Base-by-base conservation (phyloP, 148 eudicot genomes). In the Tetragonia tetragonoides region DNA sequence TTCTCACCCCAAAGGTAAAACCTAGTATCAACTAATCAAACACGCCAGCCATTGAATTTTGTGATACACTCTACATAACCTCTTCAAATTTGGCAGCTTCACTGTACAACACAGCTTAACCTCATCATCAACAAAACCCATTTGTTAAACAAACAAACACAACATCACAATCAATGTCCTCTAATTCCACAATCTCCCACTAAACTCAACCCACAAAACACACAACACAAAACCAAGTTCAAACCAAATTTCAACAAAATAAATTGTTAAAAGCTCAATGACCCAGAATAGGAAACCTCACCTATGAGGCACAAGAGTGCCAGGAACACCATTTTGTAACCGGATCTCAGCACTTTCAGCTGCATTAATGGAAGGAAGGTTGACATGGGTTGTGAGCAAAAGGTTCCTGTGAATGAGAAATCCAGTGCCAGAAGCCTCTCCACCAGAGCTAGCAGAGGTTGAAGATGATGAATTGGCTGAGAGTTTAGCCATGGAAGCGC, bases 261-360 rank as follows among this genome's bases (percentile, higher is more conserved):
- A 9, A 44, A 15, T 38, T 3, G 61, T 39, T 59, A 57, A 41
- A 77, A 79, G 39, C 3, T 8, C 73, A n/a, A 53, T 10, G 40
- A 44, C 34, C 60, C 24, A 66, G 57, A 72, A 56, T 10, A 10
- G 10, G 7, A 21, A 76, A 42, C 1, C 78, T 66, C 42, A 95
- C 97, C 97, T 88, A 82, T 90, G 91, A 67, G 99, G 99, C 7
- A 87, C 88, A 78, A 93, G 94, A 81, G 82, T 82, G 61, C 93
- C 97, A 67, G 85, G 85, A 75, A 82, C 89, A 53, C 92, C 97
- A 80, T 84, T 93, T 8, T 89, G 97, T 21, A 95, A 85, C 18
- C 86, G 85, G 87, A 95, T 90, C 91, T 91, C 94, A 42, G 93
- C 88, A 17, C 83, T 84, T 65, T 95, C 97, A 53, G 97, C 92